Conservation (phyloP, 176 grass and related monocot species). For the Dactylis glomerata region DNA sequence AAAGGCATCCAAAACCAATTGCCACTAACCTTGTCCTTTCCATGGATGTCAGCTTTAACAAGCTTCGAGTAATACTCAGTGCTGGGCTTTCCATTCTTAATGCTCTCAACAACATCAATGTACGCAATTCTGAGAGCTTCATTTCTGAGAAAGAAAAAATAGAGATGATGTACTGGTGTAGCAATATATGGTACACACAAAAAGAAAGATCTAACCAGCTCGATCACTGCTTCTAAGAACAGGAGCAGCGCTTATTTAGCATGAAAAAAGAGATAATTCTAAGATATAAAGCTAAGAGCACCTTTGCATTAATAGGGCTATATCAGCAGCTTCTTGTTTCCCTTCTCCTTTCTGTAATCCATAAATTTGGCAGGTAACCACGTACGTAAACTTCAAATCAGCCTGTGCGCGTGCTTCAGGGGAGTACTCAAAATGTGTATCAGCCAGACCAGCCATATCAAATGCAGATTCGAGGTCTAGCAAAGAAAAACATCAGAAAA, state of each 20-base stretch:
- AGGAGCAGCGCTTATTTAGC: not conserved
- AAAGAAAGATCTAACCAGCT: not conserved
- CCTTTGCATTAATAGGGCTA: slow-evolving; percentile 92
- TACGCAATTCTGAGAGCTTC: slow-evolving; percentile 96
- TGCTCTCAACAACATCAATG: slow-evolving; percentile 69
- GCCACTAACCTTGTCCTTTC: slow-evolving; percentile 74
- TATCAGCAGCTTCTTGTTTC: slow-evolving; percentile 81
- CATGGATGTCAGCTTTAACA: slow-evolving; percentile 93
- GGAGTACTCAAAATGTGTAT: slow-evolving; percentile 78
- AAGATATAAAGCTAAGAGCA: slow-evolving; percentile 33
- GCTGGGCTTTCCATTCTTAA: slow-evolving; percentile 65
- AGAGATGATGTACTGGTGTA: not conserved
- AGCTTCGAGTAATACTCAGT: slow-evolving; percentile 95
- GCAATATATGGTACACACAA: not conserved
- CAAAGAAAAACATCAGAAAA: slow-evolving; percentile 19
- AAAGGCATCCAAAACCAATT: not conserved
- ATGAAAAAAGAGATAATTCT: not conserved
- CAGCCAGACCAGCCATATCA: slow-evolving; percentile 42
- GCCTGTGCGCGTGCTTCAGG: slow-evolving; percentile 79
- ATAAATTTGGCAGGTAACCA: slow-evolving; percentile 95
- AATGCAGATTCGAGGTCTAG: slow-evolving; percentile 54
- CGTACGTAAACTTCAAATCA: slow-evolving; percentile 96
- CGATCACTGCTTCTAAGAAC: not conserved
- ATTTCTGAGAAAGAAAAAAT: slow-evolving; percentile 55
- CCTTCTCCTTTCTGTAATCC: slow-evolving; percentile 78